Base-by-base conservation (phyloP, 1,284 basidiomycete genomes). In the Rhodotorula sp. region DNA sequence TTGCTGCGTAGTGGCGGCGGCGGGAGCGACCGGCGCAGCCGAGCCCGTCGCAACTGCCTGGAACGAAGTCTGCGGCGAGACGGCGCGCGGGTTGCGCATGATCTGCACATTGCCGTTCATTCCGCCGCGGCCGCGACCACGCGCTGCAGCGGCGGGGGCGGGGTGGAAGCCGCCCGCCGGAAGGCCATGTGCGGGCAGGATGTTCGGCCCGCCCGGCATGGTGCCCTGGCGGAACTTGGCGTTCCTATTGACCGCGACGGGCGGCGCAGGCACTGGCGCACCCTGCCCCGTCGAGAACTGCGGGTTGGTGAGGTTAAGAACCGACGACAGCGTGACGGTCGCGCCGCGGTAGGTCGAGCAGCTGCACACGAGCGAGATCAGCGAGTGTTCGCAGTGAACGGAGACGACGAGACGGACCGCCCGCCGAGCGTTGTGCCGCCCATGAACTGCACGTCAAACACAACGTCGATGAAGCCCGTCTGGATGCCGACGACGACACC, bases 371-470 rank as follows among this genome's bases (percentile, higher is more conserved):
- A 34, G 25, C 64, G 13, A 34, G 21, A 64, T 67, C 61, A 72
- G 51, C 46, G 53, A 37, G 32, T 66, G 60, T 29, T 57, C 15
- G 66, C 50, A 32, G 60, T 27, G 29, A 7, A n/a, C n/a, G 29
- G 54, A 77, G 48, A 9, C 71, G 78, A 75, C 48, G 57, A 19
- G 7, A 39, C 84, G 71, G 77, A 92, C 90, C 92, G 85, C 76
- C 92, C 91, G n/a, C 88, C 88, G 9, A 99, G 84, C 0, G 91
- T 97, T 4, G 88, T 87, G 19, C 97, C 96, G 46, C 93, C 89
- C 86, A 99, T 91, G 84, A 98, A 99, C 1, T 94, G 87, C 32
- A 90, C 88, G 81, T 99, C 97, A 90, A 97, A 99, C 0, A 97
- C 87, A n/a, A 99, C 90, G 81, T 99, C 97, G 85, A 99, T 90